Percentiles rank a stretch among this genome's conserved stretches.
Conservation (phyloP, 495 filamentous ascomycete genomes). For the Aspergillus indologenus region DNA sequence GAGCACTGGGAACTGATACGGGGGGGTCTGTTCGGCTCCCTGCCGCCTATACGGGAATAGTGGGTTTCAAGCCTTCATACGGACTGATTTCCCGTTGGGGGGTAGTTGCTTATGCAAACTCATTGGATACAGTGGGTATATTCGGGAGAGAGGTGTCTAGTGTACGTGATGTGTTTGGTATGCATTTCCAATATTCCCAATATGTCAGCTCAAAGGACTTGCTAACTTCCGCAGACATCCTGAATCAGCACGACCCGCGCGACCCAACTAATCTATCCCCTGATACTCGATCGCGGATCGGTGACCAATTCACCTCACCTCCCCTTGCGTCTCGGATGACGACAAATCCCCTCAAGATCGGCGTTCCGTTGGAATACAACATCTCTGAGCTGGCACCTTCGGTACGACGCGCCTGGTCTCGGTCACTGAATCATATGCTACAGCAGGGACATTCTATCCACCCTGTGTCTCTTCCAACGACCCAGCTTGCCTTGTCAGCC, state of each 20-base stretch:
- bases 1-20: constrained; percentile 89
- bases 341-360: constrained; percentile 53
- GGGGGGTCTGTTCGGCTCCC: constrained; percentile 91
- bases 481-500: constrained; percentile 78
- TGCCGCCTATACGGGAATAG: constrained; percentile 81
- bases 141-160: constrained; percentile 51
- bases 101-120: constrained; percentile 93
- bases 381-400: constrained; percentile 69
- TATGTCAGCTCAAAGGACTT: not conserved
- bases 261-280: constrained; percentile 74
- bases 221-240: constrained; percentile 29
- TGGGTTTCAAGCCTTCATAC: constrained; percentile 94
- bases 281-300: constrained; percentile 47
- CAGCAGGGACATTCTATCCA: constrained; percentile 64
- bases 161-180: constrained; percentile 57
- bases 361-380: constrained; percentile 85
- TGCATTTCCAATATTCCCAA: constrained; percentile 7
- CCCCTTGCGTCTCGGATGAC: constrained; percentile 28
- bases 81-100: constrained; percentile 81
- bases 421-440: constrained; percentile 54
- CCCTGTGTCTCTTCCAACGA: constrained; percentile 78
- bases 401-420: constrained; percentile 67
- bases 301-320: constrained; percentile 22
- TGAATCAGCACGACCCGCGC: constrained; percentile 61
- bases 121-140: constrained; percentile 89